A percentile compares a stretch with the other conserved stretches of the same genome.
These are phyloP conservation scores for Fusarium tjaetaba DNA, from an alignment of 2,329 filamentous ascomycete species.

Conservation along the genomic window DNA sequence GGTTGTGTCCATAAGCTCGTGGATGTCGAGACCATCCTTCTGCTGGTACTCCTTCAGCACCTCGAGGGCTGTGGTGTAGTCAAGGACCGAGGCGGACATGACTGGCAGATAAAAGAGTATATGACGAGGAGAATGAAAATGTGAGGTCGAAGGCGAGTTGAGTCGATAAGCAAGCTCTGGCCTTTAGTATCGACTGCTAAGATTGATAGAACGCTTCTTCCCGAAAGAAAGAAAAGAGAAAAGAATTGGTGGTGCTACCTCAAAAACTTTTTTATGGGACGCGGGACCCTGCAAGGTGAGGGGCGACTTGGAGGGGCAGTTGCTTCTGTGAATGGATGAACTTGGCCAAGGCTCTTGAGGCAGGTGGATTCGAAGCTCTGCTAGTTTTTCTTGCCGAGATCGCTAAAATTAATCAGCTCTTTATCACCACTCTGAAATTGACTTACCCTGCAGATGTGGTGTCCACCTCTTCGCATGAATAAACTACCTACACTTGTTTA, in stretches of 20 bases:
- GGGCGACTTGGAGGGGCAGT: conserved; percentile 28
- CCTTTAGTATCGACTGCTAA: conserved; percentile 48
- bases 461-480: not conserved
- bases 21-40: conserved; percentile 86
- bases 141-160: conserved; percentile 57
- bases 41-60: conserved; percentile 82
- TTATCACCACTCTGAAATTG: not conserved
- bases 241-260: conserved; percentile 46
- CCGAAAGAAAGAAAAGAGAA: conserved; percentile 60
- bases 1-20: conserved; percentile 89
- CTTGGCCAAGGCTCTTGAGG: not conserved
- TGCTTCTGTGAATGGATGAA: conserved; percentile 3
- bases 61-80: conserved; percentile 80
- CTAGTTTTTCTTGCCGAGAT: conserved; percentile 10
- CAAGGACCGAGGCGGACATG: conserved; percentile 78
- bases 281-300: conserved; percentile 31
- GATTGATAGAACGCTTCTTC: conserved; percentile 61
- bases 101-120: conserved; percentile 46
- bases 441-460: not conserved
- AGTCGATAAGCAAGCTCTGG: conserved; percentile 46
- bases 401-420: not conserved
- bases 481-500: not conserved
- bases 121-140: conserved; percentile 43
- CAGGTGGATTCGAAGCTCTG: conserved; percentile 9
- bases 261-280: conserved; percentile 55